Conservation (phyloP, 2,329 filamentous ascomycete species). For the Aspergillus piperis region DNA sequence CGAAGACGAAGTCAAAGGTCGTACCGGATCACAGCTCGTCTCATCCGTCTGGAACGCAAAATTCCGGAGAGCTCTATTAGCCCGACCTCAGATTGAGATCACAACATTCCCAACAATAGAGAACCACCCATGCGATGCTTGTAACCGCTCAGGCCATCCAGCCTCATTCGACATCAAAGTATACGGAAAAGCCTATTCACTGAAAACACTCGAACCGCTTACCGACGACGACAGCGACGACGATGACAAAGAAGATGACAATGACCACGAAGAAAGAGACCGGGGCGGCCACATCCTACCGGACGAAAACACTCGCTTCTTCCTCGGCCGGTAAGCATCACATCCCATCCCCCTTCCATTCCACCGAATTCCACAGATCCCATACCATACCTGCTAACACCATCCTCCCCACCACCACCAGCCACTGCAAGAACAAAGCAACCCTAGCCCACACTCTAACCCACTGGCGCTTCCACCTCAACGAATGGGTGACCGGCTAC, state of each 20-base stretch:
- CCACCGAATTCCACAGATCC: too few relatives aligned
- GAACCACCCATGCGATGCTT: slow-evolving; percentile 65
- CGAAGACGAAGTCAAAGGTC: slow-evolving; percentile 67
- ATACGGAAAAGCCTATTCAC: slow-evolving; percentile 65
- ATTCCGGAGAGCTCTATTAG: slow-evolving; percentile 67
- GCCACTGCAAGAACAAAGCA: slow-evolving; percentile 64
- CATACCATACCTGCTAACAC: neutral
- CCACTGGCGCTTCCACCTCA: slow-evolving; percentile 76
- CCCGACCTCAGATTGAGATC: slow-evolving; percentile 63
- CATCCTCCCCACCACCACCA: slow-evolving; percentile 14
- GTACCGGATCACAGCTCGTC: slow-evolving; percentile 69
- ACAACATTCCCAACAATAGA: slow-evolving; percentile 47
- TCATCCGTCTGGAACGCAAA: slow-evolving; percentile 69
- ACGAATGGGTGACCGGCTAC: slow-evolving; percentile 67
- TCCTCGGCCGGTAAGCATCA: slow-evolving; percentile 50
- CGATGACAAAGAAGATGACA: slow-evolving; percentile 7
- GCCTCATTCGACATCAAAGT: slow-evolving; percentile 67
- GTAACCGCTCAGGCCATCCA: slow-evolving; percentile 68
- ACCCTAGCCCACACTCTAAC: slow-evolving; percentile 69
- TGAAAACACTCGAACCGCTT: slow-evolving; percentile 66
- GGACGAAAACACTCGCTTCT: slow-evolving; percentile 50
- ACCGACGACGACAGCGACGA: slow-evolving; percentile 50
- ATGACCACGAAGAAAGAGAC: slow-evolving; percentile 36
- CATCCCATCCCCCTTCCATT: neutral
- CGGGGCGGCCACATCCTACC: slow-evolving; percentile 51